Conservation (phyloP, 2,329 filamentous ascomycete species). For the Colletotrichum endophyticum region DNA sequence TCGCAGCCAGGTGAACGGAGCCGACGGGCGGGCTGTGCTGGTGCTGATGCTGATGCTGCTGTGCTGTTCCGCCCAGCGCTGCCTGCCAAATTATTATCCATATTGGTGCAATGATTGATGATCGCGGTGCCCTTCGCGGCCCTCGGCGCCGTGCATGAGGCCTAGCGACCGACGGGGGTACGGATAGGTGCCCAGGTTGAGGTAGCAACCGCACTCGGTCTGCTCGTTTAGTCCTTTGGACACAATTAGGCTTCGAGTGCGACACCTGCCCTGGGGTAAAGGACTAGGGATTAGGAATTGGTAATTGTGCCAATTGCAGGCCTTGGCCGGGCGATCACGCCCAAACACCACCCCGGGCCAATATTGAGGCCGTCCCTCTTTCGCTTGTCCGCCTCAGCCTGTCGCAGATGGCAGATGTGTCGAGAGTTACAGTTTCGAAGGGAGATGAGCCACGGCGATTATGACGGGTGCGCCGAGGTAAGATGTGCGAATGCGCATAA, state of each 20-base stretch:
- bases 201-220: slow-evolving; percentile 11
- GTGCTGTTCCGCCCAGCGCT: background rate
- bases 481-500: background rate
- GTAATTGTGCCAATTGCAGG: slow-evolving; percentile 1
- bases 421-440: background rate
- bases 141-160: background rate
- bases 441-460: background rate
- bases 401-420: background rate
- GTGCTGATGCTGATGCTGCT: background rate
- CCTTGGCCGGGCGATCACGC: background rate
- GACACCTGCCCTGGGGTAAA: background rate
- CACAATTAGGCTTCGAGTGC: background rate
- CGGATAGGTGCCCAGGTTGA: background rate
- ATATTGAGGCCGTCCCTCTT: slow-evolving; percentile 1
- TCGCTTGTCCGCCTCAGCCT: slow-evolving; percentile 4
- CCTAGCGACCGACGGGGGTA: background rate
- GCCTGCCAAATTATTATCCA: background rate
- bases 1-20: slow-evolving; percentile 7
- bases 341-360: background rate
- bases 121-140: background rate
- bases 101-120: background rate
- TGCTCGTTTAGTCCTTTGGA: background rate
- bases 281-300: background rate
- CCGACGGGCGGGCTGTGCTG: slow-evolving; percentile 12
- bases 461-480: background rate